Conservation (phyloP, 2,329 filamentous ascomycete species). For the Achaetomium macrosporum region DNA sequence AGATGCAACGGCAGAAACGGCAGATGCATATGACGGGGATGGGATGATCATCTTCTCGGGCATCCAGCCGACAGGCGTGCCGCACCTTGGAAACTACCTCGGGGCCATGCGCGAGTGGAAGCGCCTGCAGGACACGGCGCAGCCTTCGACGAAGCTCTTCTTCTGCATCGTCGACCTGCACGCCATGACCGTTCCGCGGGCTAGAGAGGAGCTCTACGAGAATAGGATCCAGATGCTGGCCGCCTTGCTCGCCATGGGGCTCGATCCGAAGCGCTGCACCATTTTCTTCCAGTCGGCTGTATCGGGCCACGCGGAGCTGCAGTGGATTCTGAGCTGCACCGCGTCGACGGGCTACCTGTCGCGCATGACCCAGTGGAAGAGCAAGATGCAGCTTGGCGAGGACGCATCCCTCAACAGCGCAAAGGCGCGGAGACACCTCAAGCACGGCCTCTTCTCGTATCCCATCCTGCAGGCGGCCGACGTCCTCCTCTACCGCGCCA, state of each 20-base stretch:
- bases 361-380: conserved; percentile 99
- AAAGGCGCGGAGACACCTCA: conserved; percentile 55
- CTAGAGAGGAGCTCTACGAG: conserved; percentile 53
- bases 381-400: conserved; percentile 63
- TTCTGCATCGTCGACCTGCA: conserved; percentile 93
- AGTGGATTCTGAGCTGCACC: conserved; percentile 94
- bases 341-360: conserved; percentile 90
- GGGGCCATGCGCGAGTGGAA: conserved; percentile 87
- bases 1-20: no score
- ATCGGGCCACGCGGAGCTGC: conserved; percentile 76
- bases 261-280: conserved; percentile 68
- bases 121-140: conserved; percentile 61
- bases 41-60: conserved; percentile 74
- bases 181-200: conserved; percentile 76
- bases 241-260: conserved; percentile 73
- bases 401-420: conserved; percentile 53
- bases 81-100: conserved; percentile 92
- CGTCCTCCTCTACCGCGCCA: conserved; percentile 83
- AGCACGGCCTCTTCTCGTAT: conserved; percentile 90
- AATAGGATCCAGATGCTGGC: conserved; percentile 72
- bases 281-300: conserved; percentile 81
- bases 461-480: conserved; percentile 94
- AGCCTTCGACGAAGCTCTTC: conserved; percentile 55
- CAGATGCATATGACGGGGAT: no score
- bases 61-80: conserved; percentile 92